Evolutionary conservation across 768 basidiomycete species (phyloP).

Genomic region (Mycena latifolia): DNA sequence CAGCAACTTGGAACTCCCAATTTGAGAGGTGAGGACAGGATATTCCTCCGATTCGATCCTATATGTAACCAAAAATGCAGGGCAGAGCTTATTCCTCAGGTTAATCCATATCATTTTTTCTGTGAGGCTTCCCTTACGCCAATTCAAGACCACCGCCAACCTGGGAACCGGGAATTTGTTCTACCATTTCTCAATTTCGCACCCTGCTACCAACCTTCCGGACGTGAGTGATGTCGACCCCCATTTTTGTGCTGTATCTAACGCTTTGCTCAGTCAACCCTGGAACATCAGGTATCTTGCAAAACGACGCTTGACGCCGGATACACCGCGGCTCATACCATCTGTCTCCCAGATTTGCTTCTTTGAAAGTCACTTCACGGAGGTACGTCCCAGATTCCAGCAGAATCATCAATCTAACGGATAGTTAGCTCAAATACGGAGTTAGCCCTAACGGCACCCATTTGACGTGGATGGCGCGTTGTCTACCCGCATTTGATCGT

Average conservation of each 20-base stretch:
- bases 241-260: background rate
- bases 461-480: constrained; percentile 63
- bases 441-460: constrained; percentile 61
- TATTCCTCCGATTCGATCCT: constrained; percentile 46
- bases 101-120: background rate
- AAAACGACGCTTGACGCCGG: background rate
- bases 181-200: constrained; percentile 73
- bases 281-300: constrained; percentile 65
- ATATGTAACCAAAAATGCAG: background rate
- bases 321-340: too few relatives aligned
- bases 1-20: constrained; percentile 68
- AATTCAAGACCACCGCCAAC: constrained; percentile 59
- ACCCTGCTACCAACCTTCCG: constrained; percentile 60
- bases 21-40: constrained; percentile 47
- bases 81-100: constrained; percentile 51
- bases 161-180: constrained; percentile 69
- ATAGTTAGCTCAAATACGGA: constrained; percentile 65
- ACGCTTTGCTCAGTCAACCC: constrained; percentile 51
- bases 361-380: constrained; percentile 75
- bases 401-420: background rate
- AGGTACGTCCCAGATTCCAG: constrained; percentile 46
- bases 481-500: background rate
- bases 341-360: constrained; percentile 52
- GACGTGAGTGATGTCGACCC: constrained; percentile 51
- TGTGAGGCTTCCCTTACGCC: constrained; percentile 35